Evolutionary conservation across 2,329 filamentous ascomycete genomes (phyloP).

Genomic region (Aspergillus quadrilineatus): DNA sequence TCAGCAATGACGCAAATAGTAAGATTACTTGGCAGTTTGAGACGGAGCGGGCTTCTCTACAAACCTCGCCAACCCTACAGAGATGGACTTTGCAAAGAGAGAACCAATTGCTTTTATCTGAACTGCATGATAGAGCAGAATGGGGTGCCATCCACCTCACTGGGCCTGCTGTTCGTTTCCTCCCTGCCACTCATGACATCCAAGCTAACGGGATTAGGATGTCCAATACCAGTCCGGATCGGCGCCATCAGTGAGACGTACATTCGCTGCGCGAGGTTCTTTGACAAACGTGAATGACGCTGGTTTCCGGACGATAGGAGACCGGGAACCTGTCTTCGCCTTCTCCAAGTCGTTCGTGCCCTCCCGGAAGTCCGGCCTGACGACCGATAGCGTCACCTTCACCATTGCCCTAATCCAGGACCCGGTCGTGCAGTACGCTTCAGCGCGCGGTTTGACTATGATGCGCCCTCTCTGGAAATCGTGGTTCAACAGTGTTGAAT

Average conservation of each 20-base stretch:
- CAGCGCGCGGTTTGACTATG: slow-evolving; percentile 69
- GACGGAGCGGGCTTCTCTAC: slow-evolving; percentile 39
- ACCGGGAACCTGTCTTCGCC: slow-evolving; percentile 78
- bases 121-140: slow-evolving; percentile 71
- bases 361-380: slow-evolving; percentile 31
- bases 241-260: slow-evolving; percentile 63
- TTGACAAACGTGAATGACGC: slow-evolving; percentile 66
- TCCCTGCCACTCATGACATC: background rate
- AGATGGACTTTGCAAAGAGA: slow-evolving; percentile 45
- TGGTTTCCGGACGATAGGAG: slow-evolving; percentile 68
- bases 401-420: slow-evolving; percentile 76
- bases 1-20: slow-evolving; percentile 70
- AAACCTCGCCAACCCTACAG: slow-evolving; percentile 42
- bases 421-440: slow-evolving; percentile 75
- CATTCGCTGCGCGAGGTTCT: slow-evolving; percentile 67
- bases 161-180: slow-evolving; percentile 55
- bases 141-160: slow-evolving; percentile 82
- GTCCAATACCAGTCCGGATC: slow-evolving; percentile 70
- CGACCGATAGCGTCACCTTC: slow-evolving; percentile 64
- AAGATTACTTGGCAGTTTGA: slow-evolving; percentile 68
- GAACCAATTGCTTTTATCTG: slow-evolving; percentile 68
- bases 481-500: slow-evolving; percentile 63
- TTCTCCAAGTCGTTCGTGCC: slow-evolving; percentile 67
- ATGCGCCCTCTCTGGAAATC: slow-evolving; percentile 81
- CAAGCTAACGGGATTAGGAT: slow-evolving; percentile 40